phyloP scores from a whole-genome alignment of 805 yeast genomes.

The Teunomyces atbi region DNA sequence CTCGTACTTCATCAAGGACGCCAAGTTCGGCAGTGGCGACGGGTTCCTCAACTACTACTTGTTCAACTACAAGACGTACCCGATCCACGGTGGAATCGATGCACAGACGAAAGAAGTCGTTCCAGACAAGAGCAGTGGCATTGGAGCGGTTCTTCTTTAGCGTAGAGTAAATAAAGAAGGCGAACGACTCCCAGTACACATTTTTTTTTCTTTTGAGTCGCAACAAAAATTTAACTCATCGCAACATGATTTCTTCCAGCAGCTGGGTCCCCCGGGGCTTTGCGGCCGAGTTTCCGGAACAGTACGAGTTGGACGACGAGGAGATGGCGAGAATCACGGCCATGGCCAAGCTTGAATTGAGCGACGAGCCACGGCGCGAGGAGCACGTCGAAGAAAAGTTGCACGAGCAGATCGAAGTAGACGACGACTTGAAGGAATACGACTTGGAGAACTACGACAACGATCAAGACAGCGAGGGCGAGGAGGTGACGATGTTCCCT shows the following conservation, averaged over 20 bases:
- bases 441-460: constrained; percentile 83
- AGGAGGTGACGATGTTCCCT: constrained; percentile 64
- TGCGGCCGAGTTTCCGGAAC: constrained; percentile 89
- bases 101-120: constrained; percentile 52
- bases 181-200: too few relatives aligned
- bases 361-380: constrained; percentile 49
- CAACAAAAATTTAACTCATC: not conserved
- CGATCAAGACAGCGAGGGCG: constrained; percentile 59
- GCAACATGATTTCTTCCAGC: constrained; percentile 80
- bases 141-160: constrained; percentile 85
- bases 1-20: constrained; percentile 71
- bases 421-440: constrained; percentile 85
- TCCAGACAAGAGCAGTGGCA: constrained; percentile 63
- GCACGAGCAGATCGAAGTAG: constrained; percentile 58
- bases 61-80: constrained; percentile 84
- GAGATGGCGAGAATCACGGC: constrained; percentile 89
- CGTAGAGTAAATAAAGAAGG: not conserved
- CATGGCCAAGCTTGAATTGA: constrained; percentile 78
- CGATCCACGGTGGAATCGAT: constrained; percentile 77
- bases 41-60: constrained; percentile 88
- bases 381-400: constrained; percentile 32
- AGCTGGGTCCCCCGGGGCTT: constrained; percentile 96
- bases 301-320: constrained; percentile 83
- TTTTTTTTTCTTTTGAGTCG: not conserved
- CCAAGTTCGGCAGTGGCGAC: constrained; percentile 92